These are phyloP conservation scores for Bimuria novae-zelandiae DNA, from an alignment of 2,329 filamentous ascomycete genomes.

Conservation along the genomic window DNA sequence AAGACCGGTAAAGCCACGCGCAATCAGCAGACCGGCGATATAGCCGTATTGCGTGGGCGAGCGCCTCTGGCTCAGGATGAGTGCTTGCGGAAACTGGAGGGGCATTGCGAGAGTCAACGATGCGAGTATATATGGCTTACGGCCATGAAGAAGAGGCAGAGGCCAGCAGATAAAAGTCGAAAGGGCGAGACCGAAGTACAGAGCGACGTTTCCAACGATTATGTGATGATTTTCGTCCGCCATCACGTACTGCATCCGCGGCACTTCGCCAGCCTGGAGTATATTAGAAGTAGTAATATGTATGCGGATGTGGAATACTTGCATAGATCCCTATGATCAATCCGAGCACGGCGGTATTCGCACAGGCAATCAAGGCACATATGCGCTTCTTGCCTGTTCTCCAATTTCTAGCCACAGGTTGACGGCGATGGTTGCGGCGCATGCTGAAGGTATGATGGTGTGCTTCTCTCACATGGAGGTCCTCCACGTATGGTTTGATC, in stretches of 20 bases:
- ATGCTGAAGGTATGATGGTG: slow-evolving; percentile 48
- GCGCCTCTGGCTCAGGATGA: slow-evolving; percentile 63
- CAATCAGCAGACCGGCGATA: slow-evolving; percentile 64
- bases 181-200: slow-evolving; percentile 72
- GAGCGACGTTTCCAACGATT: slow-evolving; percentile 73
- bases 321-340: slow-evolving; percentile 73
- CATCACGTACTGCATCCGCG: slow-evolving; percentile 78
- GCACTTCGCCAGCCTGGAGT: slow-evolving; percentile 67
- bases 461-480: slow-evolving; percentile 26
- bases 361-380: slow-evolving; percentile 69
- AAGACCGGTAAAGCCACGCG: slow-evolving; percentile 68
- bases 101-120: slow-evolving; percentile 72
- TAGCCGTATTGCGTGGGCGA: slow-evolving; percentile 62
- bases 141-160: slow-evolving; percentile 73
- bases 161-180: slow-evolving; percentile 75
- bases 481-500: slow-evolving; percentile 20
- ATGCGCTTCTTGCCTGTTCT: slow-evolving; percentile 68
- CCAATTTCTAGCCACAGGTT: slow-evolving; percentile 76
- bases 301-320: slow-evolving; percentile 17
- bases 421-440: slow-evolving; percentile 56
- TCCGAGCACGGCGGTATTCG: slow-evolving; percentile 73
- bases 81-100: slow-evolving; percentile 74
- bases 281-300: slow-evolving; percentile 12
- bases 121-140: slow-evolving; percentile 75
- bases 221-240: slow-evolving; percentile 69